Conservation (phyloP, 169 alveolate genomes). For the Plasmodium gonderi region DNA sequence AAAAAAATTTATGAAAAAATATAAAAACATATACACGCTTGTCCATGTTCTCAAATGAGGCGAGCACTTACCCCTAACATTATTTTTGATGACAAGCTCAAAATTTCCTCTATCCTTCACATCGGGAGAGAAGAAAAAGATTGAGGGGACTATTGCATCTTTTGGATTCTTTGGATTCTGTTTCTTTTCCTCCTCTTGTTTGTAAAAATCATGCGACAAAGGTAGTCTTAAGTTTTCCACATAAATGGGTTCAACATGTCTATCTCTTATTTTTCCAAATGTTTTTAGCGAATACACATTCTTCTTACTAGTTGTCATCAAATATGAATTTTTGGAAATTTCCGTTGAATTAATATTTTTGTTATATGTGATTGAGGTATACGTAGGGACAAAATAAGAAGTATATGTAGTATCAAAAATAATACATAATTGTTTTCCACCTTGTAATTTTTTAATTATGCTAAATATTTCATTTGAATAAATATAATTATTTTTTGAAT, state of each 20-base stretch:
- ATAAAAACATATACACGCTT: not conserved
- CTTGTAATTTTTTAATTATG: constrained; percentile 62
- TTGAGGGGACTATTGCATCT: constrained; percentile 25
- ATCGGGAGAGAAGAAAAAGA: constrained; percentile 72
- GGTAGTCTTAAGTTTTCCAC: constrained; percentile 47
- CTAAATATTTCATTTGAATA: constrained; percentile 68
- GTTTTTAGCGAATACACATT: constrained; percentile 20
- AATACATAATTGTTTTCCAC: constrained; percentile 66
- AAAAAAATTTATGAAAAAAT: not conserved
- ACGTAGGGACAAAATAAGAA: constrained; percentile 45
- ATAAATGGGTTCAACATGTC: constrained; percentile 51
- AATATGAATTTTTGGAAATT: constrained; percentile 32
- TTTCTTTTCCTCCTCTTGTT: constrained; percentile 9
- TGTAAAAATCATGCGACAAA: not conserved
- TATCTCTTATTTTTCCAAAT: constrained; percentile 51
- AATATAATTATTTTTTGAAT: constrained; percentile 50
- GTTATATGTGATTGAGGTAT: constrained; percentile 47
- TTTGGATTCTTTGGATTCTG: not conserved
- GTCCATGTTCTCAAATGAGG: not conserved
- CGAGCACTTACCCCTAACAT: constrained; percentile 36
- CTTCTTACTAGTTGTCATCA: not conserved
- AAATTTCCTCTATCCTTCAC: constrained; percentile 26
- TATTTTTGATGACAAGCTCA: constrained; percentile 28
- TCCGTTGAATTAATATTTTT: constrained; percentile 43
- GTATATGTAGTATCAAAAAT: constrained; percentile 69